Percentiles rank a stretch among this genome's conserved stretches.
Evolutionary conservation across 768 basidiomycete genomes (phyloP).

Genomic region (Cystofilobasidium ferigula): DNA sequence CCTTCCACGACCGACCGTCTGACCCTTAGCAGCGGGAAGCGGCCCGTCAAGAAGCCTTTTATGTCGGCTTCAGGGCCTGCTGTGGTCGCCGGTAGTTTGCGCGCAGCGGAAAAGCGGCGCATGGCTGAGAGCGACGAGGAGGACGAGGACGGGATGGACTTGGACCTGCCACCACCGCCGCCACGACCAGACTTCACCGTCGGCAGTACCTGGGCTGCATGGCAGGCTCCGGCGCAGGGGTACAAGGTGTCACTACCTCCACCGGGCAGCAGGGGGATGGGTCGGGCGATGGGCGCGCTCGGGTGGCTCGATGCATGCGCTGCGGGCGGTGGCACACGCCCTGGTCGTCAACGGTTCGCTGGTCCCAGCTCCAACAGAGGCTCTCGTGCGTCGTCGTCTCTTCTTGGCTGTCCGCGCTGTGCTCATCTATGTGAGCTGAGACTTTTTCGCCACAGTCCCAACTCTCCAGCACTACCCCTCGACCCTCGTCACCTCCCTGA

Average conservation of each 20-base stretch:
- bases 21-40: background rate
- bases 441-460: background rate
- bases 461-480: slow-evolving; percentile 17
- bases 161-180: background rate
- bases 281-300: slow-evolving; percentile 7
- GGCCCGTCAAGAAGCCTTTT: background rate
- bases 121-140: background rate
- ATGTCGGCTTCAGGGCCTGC: background rate
- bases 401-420: background rate
- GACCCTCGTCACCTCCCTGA: slow-evolving; percentile 17
- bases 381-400: slow-evolving; percentile 2
- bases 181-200: background rate
- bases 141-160: background rate
- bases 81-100: background rate
- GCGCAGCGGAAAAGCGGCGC: background rate
- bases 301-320: background rate
- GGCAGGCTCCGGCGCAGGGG: background rate
- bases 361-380: too few relatives aligned
- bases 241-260: background rate
- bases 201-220: background rate
- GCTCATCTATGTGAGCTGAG: background rate
- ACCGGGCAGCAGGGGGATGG: background rate
- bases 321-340: background rate
- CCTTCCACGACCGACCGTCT: background rate
- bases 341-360: background rate